Evolutionary conservation across 2,329 filamentous ascomycete genomes (phyloP).

Genomic region (Fusarium longipes): DNA sequence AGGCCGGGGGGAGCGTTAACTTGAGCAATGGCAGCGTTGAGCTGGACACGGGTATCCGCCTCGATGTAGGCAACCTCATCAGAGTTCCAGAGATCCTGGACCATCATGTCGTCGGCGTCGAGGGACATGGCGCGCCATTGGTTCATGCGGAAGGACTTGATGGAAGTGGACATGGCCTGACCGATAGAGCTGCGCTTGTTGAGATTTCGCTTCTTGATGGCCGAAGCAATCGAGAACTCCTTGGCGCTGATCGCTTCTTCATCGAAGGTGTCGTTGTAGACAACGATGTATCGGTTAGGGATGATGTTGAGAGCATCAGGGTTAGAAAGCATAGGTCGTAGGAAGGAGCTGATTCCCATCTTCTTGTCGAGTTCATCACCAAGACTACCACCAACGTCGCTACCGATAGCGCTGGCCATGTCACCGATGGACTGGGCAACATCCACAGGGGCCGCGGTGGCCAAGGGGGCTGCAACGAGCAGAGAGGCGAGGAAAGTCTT

Average conservation of each 20-base stretch:
- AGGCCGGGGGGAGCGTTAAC: slow-evolving; percentile 65
- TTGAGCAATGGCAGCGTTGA: slow-evolving; percentile 61
- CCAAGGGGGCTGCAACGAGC: slow-evolving; percentile 44
- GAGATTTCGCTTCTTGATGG: slow-evolving; percentile 68
- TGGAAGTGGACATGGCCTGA: slow-evolving; percentile 59
- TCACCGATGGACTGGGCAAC: slow-evolving; percentile 30
- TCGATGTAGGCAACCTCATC: slow-evolving; percentile 65
- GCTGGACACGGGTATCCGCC: slow-evolving; percentile 62
- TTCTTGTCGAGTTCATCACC: slow-evolving; percentile 30
- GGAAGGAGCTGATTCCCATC: slow-evolving; percentile 45
- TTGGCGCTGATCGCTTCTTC: slow-evolving; percentile 62
- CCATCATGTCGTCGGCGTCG: slow-evolving; percentile 63
- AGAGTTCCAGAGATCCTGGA: slow-evolving; percentile 60
- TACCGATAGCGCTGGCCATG: slow-evolving; percentile 28
- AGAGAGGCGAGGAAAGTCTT: slow-evolving; percentile 43
- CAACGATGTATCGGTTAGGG: slow-evolving; percentile 71
- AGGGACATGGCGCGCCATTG: slow-evolving; percentile 65
- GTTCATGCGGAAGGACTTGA: slow-evolving; percentile 60
- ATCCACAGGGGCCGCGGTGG: slow-evolving; percentile 44
- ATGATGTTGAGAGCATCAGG: slow-evolving; percentile 61
- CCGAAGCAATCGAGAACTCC: slow-evolving; percentile 59
- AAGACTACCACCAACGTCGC: slow-evolving; percentile 18
- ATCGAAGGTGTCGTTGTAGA: slow-evolving; percentile 68
- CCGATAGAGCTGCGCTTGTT: slow-evolving; percentile 62
- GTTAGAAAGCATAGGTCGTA: slow-evolving; percentile 61